Conservation (phyloP, 2,329 filamentous ascomycete genomes). For the Aspergillus novoparasiticus region DNA sequence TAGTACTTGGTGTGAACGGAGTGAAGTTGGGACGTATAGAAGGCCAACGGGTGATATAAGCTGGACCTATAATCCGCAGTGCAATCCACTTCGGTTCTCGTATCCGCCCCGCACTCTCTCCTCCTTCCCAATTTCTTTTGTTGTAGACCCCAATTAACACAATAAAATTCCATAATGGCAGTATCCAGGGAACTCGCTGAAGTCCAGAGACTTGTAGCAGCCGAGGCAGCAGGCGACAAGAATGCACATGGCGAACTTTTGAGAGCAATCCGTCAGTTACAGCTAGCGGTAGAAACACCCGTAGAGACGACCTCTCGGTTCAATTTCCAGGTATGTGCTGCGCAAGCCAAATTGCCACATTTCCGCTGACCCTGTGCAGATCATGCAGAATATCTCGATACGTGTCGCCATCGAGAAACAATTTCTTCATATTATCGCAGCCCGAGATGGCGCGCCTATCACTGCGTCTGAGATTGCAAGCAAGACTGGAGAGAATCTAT, state of each 20-base stretch:
- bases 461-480: conserved; percentile 14
- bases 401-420: conserved; percentile 16
- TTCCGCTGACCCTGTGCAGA: conserved; percentile 33
- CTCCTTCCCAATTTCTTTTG: background rate
- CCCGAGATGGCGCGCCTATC: conserved; percentile 1
- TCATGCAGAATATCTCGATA: conserved; percentile 20
- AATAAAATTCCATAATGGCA: conserved; percentile 2
- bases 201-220: conserved; percentile 10
- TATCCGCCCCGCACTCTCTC: background rate
- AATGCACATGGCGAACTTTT: conserved; percentile 16
- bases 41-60: background rate
- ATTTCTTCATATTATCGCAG: conserved; percentile 13
- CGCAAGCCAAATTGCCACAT: background rate
- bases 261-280: conserved; percentile 17
- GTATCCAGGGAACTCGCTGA: conserved; percentile 8
- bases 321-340: conserved; percentile 16
- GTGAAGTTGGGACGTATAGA: background rate
- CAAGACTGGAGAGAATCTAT: conserved; percentile 11
- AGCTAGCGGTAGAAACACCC: conserved; percentile 18
- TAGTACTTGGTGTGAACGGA: background rate
- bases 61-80: background rate
- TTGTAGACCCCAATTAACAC: background rate
- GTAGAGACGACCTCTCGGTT: conserved; percentile 20
- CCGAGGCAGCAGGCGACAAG: conserved; percentile 13
- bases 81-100: background rate